Evolutionary conservation across 108 stramenopile genomes (phyloP).

Genomic region (Nitzschia palea): DNA sequence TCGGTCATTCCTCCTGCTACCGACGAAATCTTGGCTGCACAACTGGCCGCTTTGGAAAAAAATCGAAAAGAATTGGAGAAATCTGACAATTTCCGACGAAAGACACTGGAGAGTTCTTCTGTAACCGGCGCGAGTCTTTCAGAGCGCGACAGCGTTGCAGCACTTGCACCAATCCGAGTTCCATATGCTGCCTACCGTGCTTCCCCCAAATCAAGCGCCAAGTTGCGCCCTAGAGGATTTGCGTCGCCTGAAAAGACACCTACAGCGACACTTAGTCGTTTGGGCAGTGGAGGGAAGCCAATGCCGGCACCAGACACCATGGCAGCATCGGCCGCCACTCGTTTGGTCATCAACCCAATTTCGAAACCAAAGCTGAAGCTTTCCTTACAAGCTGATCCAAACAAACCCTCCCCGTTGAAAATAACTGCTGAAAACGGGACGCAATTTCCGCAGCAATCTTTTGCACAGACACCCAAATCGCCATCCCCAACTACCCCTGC

Average conservation of each 20-base stretch:
- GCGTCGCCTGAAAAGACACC: conserved; percentile 50
- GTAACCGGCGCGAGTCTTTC: conserved; percentile 18
- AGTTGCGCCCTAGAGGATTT: conserved; percentile 82
- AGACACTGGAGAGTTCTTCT: conserved; percentile 21
- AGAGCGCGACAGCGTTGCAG: conserved; percentile 26
- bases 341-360: conserved; percentile 29
- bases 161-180: conserved; percentile 13
- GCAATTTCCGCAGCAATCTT: neutral
- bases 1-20: conserved; percentile 60
- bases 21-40: conserved; percentile 67
- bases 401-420: neutral
- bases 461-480: neutral
- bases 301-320: conserved; percentile 35
- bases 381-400: conserved; percentile 3
- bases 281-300: conserved; percentile 29
- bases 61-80: conserved; percentile 78
- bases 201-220: conserved; percentile 61
- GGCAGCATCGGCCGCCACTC: conserved; percentile 29
- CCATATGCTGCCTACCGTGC: conserved; percentile 34
- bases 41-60: conserved; percentile 74
- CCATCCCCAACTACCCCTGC: neutral
- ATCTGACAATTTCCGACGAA: conserved; percentile 66
- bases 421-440: neutral
- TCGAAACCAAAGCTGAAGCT: conserved; percentile 36
- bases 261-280: conserved; percentile 24